A percentile compares a stretch with the other conserved stretches of the same genome.
Evolutionary conservation across 768 basidiomycete genomes (phyloP).

Genomic region (Amanita pseudoporphyria): DNA sequence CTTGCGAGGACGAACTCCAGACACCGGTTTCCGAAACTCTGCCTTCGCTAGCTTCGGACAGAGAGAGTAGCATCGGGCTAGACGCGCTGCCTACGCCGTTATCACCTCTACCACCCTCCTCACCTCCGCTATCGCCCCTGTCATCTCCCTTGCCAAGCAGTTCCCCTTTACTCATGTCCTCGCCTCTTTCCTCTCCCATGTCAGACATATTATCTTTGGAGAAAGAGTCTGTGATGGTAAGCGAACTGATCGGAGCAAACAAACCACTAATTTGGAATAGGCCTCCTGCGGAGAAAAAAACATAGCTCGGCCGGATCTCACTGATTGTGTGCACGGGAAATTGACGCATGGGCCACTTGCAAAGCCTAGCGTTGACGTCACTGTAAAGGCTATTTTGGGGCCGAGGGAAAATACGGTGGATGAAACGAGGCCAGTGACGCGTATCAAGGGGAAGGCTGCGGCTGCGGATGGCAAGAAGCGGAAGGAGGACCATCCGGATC

Average conservation of each 20-base stretch:
- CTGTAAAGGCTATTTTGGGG: slow-evolving; percentile 4
- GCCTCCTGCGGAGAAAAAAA: background rate
- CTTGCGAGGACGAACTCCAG: background rate
- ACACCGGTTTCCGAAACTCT: slow-evolving; percentile 9
- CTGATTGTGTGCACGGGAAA: background rate
- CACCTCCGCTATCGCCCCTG: slow-evolving; percentile 32
- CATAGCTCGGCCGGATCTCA: background rate
- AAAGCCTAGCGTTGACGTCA: slow-evolving; percentile 5
- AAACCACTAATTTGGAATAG: background rate
- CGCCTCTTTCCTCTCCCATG: slow-evolving; percentile 15
- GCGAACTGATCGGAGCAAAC: background rate
- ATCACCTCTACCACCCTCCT: slow-evolving; percentile 29
- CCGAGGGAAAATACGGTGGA: slow-evolving; percentile 10
- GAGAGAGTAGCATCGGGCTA: slow-evolving; percentile 21
- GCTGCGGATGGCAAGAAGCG: slow-evolving; percentile 9
- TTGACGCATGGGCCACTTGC: background rate
- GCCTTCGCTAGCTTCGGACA: slow-evolving; percentile 23
- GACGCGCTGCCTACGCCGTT: slow-evolving; percentile 15
- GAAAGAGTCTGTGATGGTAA: slow-evolving; percentile 1
- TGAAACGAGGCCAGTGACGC: slow-evolving; percentile 5
- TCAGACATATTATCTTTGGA: background rate
- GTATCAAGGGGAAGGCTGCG: background rate
- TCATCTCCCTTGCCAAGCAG: slow-evolving; percentile 19
- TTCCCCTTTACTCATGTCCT: slow-evolving; percentile 19
- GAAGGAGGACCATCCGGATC: slow-evolving; percentile 10